These are phyloP conservation scores for Colletotrichum sansevieriae DNA, from an alignment of 2,329 filamentous ascomycete species.

Conservation along the genomic window DNA sequence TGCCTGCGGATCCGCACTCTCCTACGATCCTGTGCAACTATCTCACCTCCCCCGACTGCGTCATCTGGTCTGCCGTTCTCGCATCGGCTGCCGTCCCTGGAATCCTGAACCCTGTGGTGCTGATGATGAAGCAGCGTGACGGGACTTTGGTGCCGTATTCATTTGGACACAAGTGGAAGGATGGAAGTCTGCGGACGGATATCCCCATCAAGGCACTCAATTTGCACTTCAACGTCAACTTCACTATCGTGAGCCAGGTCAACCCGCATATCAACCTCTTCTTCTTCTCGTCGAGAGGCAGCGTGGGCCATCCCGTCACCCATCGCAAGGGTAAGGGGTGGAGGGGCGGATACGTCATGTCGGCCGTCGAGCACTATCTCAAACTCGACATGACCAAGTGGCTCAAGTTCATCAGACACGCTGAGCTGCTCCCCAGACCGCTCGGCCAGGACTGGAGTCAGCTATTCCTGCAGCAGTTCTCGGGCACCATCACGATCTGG, in stretches of 20 bases:
- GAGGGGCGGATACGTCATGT: constrained; percentile 95
- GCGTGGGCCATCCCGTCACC: constrained; percentile 92
- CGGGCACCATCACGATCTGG: constrained; percentile 96
- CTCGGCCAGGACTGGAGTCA: constrained; percentile 97
- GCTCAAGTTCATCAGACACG: constrained; percentile 92
- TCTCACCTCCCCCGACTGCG: constrained; percentile 93
- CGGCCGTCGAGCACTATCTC: constrained; percentile 91
- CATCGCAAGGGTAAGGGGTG: constrained; percentile 94
- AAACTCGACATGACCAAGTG: constrained; percentile 98
- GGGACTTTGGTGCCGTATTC: constrained; percentile 89
- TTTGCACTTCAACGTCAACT: constrained; percentile 98
- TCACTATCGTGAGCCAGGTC: constrained; percentile 88
- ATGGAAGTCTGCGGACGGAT: constrained; percentile 92
- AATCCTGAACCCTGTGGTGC: constrained; percentile 93
- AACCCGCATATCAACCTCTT: constrained; percentile 99
- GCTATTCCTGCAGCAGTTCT: constrained; percentile 95
- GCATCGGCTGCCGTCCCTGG: constrained; percentile 96
- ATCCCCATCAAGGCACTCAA: constrained; percentile 96
- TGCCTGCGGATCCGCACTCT: constrained; percentile 95
- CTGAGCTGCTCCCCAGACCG: constrained; percentile 90
- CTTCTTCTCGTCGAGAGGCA: constrained; percentile 95
- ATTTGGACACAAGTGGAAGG: constrained; percentile 99
- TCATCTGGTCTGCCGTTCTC: constrained; percentile 97
- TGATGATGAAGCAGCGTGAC: constrained; percentile 87
- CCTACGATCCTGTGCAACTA: constrained; percentile 95